Evolutionary conservation across 441 rosid species (phyloP).

Genomic region (Biscutella auriculata): DNA sequence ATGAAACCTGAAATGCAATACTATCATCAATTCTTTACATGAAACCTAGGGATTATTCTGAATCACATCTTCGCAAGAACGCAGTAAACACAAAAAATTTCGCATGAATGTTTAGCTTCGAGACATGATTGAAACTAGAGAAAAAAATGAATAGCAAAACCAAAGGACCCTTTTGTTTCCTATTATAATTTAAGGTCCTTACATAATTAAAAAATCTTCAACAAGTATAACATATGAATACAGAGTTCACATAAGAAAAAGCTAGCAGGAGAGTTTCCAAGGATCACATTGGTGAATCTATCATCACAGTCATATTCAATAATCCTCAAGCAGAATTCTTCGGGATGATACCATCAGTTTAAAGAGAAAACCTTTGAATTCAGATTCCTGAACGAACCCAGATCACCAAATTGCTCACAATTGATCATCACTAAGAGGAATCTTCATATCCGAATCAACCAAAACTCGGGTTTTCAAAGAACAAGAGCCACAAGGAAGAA

Average conservation of each 20-base stretch:
- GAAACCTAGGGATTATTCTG: neutral
- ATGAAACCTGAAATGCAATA: neutral
- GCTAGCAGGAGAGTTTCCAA: no score
- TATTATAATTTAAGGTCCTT: neutral
- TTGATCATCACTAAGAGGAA: constrained; percentile 13
- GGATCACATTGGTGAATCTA: no score
- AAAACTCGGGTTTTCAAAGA: constrained; percentile 20
- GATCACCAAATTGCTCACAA: constrained; percentile 3
- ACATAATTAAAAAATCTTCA: neutral
- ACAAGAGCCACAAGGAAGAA: constrained; percentile 28
- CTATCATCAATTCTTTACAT: neutral
- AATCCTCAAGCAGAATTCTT: no score
- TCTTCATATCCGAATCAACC: constrained; percentile 19
- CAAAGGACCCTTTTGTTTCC: neutral
- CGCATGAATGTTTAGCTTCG: neutral
- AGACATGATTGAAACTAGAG: neutral
- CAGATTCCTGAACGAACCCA: neutral
- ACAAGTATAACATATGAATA: constrained; percentile 1
- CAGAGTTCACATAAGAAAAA: neutral
- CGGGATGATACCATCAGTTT: no score
- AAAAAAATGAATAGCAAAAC: neutral
- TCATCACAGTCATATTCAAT: no score
- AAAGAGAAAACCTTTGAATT: no score
- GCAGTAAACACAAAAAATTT: neutral
- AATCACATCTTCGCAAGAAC: neutral